Evolutionary conservation across 2,329 filamentous ascomycete species (phyloP), one percentile per base, ranked within the genome.

Genomic region (Aaosphaeria arxii): DNA sequence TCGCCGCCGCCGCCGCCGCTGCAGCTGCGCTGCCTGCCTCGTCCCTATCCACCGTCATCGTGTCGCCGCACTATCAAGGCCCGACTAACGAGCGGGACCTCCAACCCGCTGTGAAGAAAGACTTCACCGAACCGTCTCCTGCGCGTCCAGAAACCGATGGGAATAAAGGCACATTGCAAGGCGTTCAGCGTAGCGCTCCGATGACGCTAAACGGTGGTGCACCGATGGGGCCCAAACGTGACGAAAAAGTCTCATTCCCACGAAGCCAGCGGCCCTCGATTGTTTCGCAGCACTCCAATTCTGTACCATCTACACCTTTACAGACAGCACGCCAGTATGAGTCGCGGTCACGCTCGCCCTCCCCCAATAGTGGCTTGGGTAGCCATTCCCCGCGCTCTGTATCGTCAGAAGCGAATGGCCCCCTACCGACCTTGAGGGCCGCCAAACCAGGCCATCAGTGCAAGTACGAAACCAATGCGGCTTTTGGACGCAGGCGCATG

Each of bases 241-340:
- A 62, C 6, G 62, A 70, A 31, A 50, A 50, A 30, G 48, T 40
- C 30, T 33, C 54, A 11, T 55, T 55, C 46, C 51, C 59, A 38
- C 61, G 62, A 40, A 45, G 55, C 30, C 59, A 74, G 66, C 73
- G 79, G 56, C 74, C 77, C 50, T 72, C 79, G 53, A 71, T 82
- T 55, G 72, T 73, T 49, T 80, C 77, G 42, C 83, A 84, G 45
- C 83, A 95, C 66, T 95, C 92, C 28, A 95, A 81, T 67, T 97
- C 92, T 6, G 89, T 96, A 43, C 92, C 92, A 1, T 95, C 92
- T 1, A 97, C 92, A 3, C 94, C 92, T 6, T 89, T 92, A 64
- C 91, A 96, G 69, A 87, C 89, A 71, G 84, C 91, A 56, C 85
- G 90, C 50, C 86, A 91, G 61, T 87, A 94, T 63, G 87, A 87